These are phyloP conservation scores for Ilyonectria mors-panacis DNA, from an alignment of 2,329 filamentous ascomycete species.

Conservation along the genomic window DNA sequence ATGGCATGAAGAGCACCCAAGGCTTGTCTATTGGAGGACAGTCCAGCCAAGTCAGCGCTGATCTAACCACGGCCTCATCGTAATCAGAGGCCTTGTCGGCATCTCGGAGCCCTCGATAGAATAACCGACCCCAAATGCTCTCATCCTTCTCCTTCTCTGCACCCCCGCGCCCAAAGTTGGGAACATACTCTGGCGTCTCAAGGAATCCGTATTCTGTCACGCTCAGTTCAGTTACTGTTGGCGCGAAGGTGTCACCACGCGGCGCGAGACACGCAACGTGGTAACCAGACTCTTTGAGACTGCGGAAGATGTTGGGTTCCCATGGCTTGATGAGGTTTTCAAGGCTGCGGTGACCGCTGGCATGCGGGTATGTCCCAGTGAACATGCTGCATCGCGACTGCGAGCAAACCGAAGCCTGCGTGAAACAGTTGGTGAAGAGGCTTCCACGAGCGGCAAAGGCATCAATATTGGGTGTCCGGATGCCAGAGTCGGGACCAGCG, in stretches of 20 bases:
- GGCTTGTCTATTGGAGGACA: slow-evolving; percentile 57
- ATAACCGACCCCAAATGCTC: slow-evolving; percentile 56
- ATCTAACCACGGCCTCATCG: slow-evolving; percentile 59
- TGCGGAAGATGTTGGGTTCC: slow-evolving; percentile 63
- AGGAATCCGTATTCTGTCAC: slow-evolving; percentile 63
- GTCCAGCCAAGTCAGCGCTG: slow-evolving; percentile 60
- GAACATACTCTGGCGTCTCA: slow-evolving; percentile 53
- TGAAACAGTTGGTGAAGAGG: slow-evolving; percentile 62
- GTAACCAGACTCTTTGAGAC: slow-evolving; percentile 60
- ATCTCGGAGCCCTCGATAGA: slow-evolving; percentile 59
- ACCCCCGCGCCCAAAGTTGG: slow-evolving; percentile 46
- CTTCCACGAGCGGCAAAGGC: slow-evolving; percentile 55
- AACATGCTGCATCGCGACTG: slow-evolving; percentile 64
- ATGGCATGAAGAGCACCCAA: slow-evolving; percentile 60
- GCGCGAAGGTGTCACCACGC: slow-evolving; percentile 59
- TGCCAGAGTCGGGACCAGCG: slow-evolving; percentile 41
- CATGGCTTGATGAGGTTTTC: slow-evolving; percentile 64
- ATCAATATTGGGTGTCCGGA: slow-evolving; percentile 60
- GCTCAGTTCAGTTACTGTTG: slow-evolving; percentile 60
- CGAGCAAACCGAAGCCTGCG: slow-evolving; percentile 62
- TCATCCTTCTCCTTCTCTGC: slow-evolving; percentile 44
- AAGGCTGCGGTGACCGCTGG: slow-evolving; percentile 61
- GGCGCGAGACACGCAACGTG: slow-evolving; percentile 63
- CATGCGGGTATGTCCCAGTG: slow-evolving; percentile 62
- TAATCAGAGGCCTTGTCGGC: slow-evolving; percentile 58